Evolutionary conservation across 2,329 filamentous ascomycete species (phyloP).

Genomic region (Aspergillus oerlinghausenensis): DNA sequence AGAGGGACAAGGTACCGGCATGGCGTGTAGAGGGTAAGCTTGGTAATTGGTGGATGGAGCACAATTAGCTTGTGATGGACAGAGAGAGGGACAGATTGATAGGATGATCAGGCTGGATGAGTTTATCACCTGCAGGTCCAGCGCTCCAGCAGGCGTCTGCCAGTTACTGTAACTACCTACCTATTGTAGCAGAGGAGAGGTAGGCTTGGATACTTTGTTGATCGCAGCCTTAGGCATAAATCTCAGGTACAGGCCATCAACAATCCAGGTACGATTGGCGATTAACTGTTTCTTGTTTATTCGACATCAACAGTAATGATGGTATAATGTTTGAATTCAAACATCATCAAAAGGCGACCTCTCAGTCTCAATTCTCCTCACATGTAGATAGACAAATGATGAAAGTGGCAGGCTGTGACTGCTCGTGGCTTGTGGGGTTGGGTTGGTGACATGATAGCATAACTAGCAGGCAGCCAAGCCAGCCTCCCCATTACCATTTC

Average conservation of each 20-base stretch:
- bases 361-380: neutral
- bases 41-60: neutral
- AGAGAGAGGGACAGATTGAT: neutral
- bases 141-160: neutral
- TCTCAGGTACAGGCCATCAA: neutral
- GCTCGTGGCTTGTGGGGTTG: neutral
- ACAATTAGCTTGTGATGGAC: neutral
- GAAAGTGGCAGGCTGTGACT: neutral
- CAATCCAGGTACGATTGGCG: neutral
- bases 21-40: neutral
- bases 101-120: neutral
- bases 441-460: neutral
- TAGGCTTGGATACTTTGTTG: neutral
- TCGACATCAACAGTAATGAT: neutral
- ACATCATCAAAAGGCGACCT: neutral
- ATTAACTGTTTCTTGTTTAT: neutral
- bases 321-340: neutral
- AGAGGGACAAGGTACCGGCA: neutral
- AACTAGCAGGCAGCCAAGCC: neutral
- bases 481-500: neutral
- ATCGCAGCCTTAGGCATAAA: neutral
- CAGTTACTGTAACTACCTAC: neutral
- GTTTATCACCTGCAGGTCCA: neutral
- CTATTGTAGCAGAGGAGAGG: no score
- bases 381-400: neutral